These are phyloP conservation scores for Ophiostoma tasmaniense DNA, from an alignment of 2,329 filamentous ascomycete genomes.

Conservation along the genomic window DNA sequence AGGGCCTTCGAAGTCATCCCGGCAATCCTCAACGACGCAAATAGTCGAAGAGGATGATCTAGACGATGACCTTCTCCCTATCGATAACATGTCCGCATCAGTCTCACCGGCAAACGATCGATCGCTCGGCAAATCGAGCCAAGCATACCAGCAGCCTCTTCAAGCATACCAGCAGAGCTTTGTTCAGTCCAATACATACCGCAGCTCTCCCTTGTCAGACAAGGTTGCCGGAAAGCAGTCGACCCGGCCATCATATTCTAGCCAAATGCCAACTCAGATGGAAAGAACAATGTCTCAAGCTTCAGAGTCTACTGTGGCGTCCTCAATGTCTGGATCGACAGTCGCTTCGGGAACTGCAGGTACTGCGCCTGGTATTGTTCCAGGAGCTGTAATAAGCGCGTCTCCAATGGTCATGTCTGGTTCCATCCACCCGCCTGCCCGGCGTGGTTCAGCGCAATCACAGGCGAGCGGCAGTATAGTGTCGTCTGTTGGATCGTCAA, in stretches of 20 bases:
- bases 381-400: neutral
- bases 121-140: neutral
- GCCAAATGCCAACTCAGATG: conserved; percentile 16
- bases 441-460: neutral
- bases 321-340: conserved; percentile 6
- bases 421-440: neutral
- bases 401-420: neutral
- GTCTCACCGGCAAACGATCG: neutral
- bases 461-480: neutral
- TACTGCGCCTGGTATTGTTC: neutral
- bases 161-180: conserved; percentile 13
- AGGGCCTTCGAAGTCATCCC: neutral
- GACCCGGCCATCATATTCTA: conserved; percentile 17
- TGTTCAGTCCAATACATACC: neutral
- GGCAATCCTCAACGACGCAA: neutral
- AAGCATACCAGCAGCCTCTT: neutral
- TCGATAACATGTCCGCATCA: neutral
- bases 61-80: neutral
- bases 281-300: conserved; percentile 9
- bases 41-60: conserved; percentile 14
- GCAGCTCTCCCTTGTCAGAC: conserved; percentile 26
- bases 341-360: neutral
- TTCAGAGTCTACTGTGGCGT: conserved; percentile 7
- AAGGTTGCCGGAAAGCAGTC: conserved; percentile 45
- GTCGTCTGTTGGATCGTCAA: conserved; percentile 5